These are phyloP conservation scores for Bipolaris bicolor DNA, from an alignment of 2,329 filamentous ascomycete species.

Conservation along the genomic window DNA sequence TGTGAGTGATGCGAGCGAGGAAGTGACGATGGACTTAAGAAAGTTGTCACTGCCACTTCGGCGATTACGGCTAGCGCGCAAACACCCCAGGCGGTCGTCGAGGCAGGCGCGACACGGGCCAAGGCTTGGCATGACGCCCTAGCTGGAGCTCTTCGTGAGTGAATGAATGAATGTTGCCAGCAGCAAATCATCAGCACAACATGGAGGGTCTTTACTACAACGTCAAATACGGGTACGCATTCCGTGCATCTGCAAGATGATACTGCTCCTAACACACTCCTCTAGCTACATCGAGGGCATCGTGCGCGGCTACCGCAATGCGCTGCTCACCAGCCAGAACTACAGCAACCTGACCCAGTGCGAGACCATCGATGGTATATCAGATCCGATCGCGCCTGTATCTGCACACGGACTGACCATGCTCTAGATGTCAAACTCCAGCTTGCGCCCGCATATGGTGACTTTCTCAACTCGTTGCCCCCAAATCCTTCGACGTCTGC, in stretches of 20 bases:
- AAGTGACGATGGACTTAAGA: conserved; percentile 26
- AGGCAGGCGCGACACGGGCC: conserved; percentile 20
- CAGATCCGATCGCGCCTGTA: not conserved
- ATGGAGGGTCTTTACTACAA: conserved; percentile 98
- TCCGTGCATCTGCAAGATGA: not conserved
- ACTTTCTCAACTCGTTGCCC: conserved; percentile 90
- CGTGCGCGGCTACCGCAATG: conserved; percentile 94
- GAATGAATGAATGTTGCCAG: conserved; percentile 2
- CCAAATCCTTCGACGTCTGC: conserved; percentile 96
- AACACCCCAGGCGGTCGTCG: conserved; percentile 19
- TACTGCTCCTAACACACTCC: conserved; percentile 20
- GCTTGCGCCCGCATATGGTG: conserved; percentile 93
- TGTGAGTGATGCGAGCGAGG: conserved; percentile 5
- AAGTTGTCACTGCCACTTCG: conserved; percentile 22
- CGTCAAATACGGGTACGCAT: conserved; percentile 81
- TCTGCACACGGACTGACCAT: conserved; percentile 14
- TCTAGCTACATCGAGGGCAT: conserved; percentile 93
- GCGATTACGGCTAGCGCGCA: conserved; percentile 14
- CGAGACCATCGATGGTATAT: conserved; percentile 91
- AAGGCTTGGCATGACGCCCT: conserved; percentile 31
- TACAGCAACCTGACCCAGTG: conserved; percentile 97
- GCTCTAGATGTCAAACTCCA: conserved; percentile 97
- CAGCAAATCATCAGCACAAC: conserved; percentile 37
- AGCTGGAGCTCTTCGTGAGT: conserved; percentile 28
- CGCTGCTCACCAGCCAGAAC: conserved; percentile 85